Base-by-base conservation (phyloP, 106 monocot species). In the Triglochin maritima region DNA sequence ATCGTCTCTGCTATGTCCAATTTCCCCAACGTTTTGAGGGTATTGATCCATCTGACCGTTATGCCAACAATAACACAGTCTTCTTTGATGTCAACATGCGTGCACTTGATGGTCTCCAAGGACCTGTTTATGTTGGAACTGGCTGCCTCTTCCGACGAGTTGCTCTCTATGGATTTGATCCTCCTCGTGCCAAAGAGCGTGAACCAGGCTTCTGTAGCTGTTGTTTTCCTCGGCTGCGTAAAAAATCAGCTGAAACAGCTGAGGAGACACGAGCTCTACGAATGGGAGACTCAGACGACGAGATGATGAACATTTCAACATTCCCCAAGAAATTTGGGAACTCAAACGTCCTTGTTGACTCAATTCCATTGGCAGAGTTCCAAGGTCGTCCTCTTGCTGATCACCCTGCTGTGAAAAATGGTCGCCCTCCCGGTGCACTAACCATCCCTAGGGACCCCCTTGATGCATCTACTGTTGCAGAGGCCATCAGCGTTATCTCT, bases 81-180 rank as follows among this genome's bases (percentile, higher is more conserved):
- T 90, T 90, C 79, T 90, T 92, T 49, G 91, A 92, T n/a, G 82
- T 84, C 62, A 92, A 92, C 80, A 92, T 92, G 91, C 84, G 91
- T 2, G 91, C 91, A 0, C 91, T 92, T 4, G 91, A 92, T 79
- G 94, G 94, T 12, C 71, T 94, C 50, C 81, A 81, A 72, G 94
- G 89, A 0, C 94, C 94, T 0, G 86, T 94, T n/a, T 94, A 94
- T 71, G 94, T 94, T 9, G 94, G 94, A 44, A 94, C 94, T 2
- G 94, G 94, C 1, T 89, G 89, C 63, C 89, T 94, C 54, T 94
- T 94, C 82, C 89, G 94, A 2, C 86, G 94, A 11, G 72, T 94
- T n/a, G 94, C 94, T 4, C 76, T 94, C 43, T 94, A 94, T 46
- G 94, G 94, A 3, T 94, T 94, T 48, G 94, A 94, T 66, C 94